Base-by-base conservation (phyloP, 1,139 yeast species). In the Keqinozyma sinolaborantium region DNA sequence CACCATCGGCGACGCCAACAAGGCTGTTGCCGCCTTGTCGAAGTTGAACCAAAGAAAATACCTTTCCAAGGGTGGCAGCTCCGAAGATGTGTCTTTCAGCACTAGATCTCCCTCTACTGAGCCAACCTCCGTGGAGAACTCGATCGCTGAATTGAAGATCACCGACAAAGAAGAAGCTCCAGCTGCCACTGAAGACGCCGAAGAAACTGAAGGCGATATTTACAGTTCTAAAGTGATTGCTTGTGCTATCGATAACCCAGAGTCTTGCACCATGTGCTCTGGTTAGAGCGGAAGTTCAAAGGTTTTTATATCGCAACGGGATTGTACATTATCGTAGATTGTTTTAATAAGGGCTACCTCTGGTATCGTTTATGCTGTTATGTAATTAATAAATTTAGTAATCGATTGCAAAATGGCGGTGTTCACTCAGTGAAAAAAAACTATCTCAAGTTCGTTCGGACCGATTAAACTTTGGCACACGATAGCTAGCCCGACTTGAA, bases 211-310 rank as follows among this genome's bases (percentile, higher is more conserved):
- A 41, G 64, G 59, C 39, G 96, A 92, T 56, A 92, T 92, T 51
- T 92, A 72, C 74, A 87, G 92, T 60, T 84, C 95, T 21, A 82
- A 88, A 65, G 97, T 83, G 26, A 78, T 92, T 64, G 96, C 97
- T 26, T 92, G 98, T 71, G 95, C 97, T 34, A 88, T 92, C 59
- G 80, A 84, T 59, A 92, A 92, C 68, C 97, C 97, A 38, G 97
- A 86, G 64, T 79, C 97, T 29, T 92, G 98, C 67, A 92, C 92
- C 56, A 92, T 92, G 98, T 92, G 98, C 72, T 90, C 97, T 41
- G 97, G 97, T 70, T 92, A 70, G 64, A n/a, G n/a, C n/a, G n/a
- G n/a, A n/a, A n/a, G n/a, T n/a, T n/a, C n/a, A n/a, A n/a, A n/a
- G n/a, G n/a, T n/a, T n/a, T n/a, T n/a, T n/a, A n/a, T n/a, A n/a